Evolutionary conservation across 2,329 filamentous ascomycete species (phyloP).

Genomic region (Trichoderma sp.): DNA sequence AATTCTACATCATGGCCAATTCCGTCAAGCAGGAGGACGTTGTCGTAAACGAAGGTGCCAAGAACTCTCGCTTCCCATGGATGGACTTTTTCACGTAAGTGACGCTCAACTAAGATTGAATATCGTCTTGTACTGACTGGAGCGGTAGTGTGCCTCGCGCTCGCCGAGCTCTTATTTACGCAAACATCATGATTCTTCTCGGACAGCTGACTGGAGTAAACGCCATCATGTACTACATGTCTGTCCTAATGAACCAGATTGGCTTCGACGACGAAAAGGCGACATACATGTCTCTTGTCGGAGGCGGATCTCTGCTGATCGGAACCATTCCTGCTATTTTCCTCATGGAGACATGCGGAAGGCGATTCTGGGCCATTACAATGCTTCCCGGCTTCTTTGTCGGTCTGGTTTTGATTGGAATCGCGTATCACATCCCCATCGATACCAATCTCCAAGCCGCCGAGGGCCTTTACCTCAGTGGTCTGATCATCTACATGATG

Average conservation of each 20-base stretch:
- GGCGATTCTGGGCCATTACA: conserved; percentile 73
- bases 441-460: conserved; percentile 51
- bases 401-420: conserved; percentile 68
- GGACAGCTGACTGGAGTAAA: conserved; percentile 74
- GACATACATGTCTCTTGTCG: conserved; percentile 77
- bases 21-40: conserved; percentile 61
- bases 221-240: conserved; percentile 75
- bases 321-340: conserved; percentile 71
- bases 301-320: conserved; percentile 67
- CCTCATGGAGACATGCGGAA: conserved; percentile 72
- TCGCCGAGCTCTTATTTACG: conserved; percentile 67
- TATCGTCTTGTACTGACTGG: not conserved
- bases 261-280: conserved; percentile 65
- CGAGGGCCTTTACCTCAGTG: conserved; percentile 66
- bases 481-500: conserved; percentile 69
- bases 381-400: conserved; percentile 75
- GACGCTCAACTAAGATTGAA: not conserved
- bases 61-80: conserved; percentile 66
- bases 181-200: conserved; percentile 70
- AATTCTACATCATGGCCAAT: conserved; percentile 74
- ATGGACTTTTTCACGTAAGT: conserved; percentile 69
- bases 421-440: conserved; percentile 61
- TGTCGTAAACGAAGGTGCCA: conserved; percentile 53
- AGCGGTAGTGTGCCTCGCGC: conserved; percentile 58
- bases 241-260: conserved; percentile 66